phyloP scores from a whole-genome alignment of 768 basidiomycete species.

The Pulveroboletus frians region DNA sequence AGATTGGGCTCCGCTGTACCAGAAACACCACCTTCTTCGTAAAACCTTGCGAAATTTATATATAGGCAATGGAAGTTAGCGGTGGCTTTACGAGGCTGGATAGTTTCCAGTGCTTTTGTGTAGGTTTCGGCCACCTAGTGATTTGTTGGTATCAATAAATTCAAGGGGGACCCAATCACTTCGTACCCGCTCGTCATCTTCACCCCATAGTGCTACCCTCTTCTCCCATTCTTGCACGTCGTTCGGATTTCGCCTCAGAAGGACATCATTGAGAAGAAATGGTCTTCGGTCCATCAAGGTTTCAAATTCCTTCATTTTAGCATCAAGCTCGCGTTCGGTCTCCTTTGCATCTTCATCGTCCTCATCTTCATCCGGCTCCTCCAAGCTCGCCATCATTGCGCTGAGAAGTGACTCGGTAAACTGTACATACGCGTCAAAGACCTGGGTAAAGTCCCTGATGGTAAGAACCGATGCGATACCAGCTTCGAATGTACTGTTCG shows the following conservation, averaged over 20 bases:
- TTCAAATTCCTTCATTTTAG: constrained; percentile 88
- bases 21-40: constrained; percentile 88
- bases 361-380: constrained; percentile 73
- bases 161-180: background rate
- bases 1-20: constrained; percentile 78
- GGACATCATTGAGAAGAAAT: constrained; percentile 93
- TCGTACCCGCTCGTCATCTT: constrained; percentile 85
- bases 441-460: constrained; percentile 94
- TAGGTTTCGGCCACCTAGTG: constrained; percentile 88
- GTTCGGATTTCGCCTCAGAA: constrained; percentile 88
- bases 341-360: constrained; percentile 77
- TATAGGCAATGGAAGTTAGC: constrained; percentile 87
- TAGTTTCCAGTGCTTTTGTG: constrained; percentile 79
- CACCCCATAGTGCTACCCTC: constrained; percentile 86
- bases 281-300: constrained; percentile 91
- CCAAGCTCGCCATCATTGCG: constrained; percentile 82
- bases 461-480: constrained; percentile 84
- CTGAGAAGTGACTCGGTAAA: constrained; percentile 88
- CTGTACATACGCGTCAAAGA: constrained; percentile 95
- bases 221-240: constrained; percentile 99
- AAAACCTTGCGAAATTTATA: constrained; percentile 95
- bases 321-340: constrained; percentile 78
- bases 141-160: background rate
- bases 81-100: constrained; percentile 84
- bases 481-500: constrained; percentile 81